Evolutionary conservation across 164 flowering plant genomes (phyloP), one percentile per base, ranked within the genome.

Genomic region (Chimonanthus salicifolius): DNA sequence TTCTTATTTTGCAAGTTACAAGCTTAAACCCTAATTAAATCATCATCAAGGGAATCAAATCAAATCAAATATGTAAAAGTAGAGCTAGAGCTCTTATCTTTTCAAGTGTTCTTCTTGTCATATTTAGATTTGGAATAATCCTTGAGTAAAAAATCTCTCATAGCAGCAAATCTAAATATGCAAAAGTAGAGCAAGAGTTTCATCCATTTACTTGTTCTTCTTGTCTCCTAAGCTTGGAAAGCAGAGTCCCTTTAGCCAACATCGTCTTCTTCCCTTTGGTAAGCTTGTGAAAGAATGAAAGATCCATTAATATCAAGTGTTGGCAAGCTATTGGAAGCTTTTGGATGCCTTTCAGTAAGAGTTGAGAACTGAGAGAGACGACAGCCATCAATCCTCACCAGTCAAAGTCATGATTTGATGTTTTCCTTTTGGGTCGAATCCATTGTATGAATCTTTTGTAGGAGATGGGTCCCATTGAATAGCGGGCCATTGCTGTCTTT

Each of bases 151-250:
- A 54, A 54, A 4, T 5, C 60, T 21, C 21, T 63, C 33, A 63
- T 11, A 66, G 44, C 16, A 66, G 13, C 69, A 68, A 47, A 68
- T 68, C 70, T n/a, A 47, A 68, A 73, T 21, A 62, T 15, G 51
- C 15, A 74, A 78, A 74, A 78, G 80, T 78, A 4, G 67, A 68
- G 10, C 33, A 64, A 45, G 47, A 49, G 60, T 46, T 71, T n/a
- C 45, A 74, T 78, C 77, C 74, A 15, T 10, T 33, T 11, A 67
- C 43, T 16, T 10, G 54, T 78, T 60, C 68, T 49, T 66, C 43
- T 74, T 71, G 77, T 78, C 74, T 44, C 67, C 44, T 16, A 47
- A 49, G 64, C 69, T 78, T 74, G 72, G 65, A 77, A 78, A 74
- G 63, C 48, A 54, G 73, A 21, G 72, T 67, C 49, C 74, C 47